Evolutionary conservation across 2,329 filamentous ascomycete genomes (phyloP), one percentile per base, ranked within the genome.

Genomic region (Knufia petricola): DNA sequence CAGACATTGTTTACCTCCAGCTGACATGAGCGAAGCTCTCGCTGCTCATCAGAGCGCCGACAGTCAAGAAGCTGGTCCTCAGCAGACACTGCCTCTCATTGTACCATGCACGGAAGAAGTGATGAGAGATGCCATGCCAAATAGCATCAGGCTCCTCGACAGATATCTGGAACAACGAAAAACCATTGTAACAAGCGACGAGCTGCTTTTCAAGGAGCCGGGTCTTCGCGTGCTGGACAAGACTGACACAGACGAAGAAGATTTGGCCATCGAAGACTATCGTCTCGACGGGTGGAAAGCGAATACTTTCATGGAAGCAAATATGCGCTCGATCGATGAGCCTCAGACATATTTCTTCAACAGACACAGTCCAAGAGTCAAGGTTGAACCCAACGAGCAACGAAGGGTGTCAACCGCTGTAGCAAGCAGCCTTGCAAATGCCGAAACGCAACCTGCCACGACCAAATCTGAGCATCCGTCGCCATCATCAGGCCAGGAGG

Each of bases 131-230:
- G 8, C 24, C 12, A 7, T 21, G 7, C 15, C 19, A 23, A 26
- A 28, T 8, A 20, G 20, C 17, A 13, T 4, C 26, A 30, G 30
- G 30, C 15, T 3, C n/a, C 38, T 50, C 4, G 31, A 19, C 21
- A 45, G 19, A 24, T 47, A 13, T 20, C 43, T 24, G 4, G 28
- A 4, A 12, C 21, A 38, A 6, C 46, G 50, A 13, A 21, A 40
- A 21, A 21, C 21, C 6, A 24, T 56, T 15, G 44, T 49, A n/a
- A 46, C 20, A 42, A 59, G 57, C 41, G 39, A 52, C 21, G 41
- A 58, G 44, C 15, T 59, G 43, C 42, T 59, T 1, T 59, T 50
- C 50, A 58, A 55, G 49, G 46, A 48, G 24, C 50, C 55, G 9
- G 53, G 55, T 13, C 42, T 57, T 15, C 45, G 52, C 12, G 23